A percentile compares a stretch with the other conserved stretches of the same genome.
Evolutionary conservation across 2,329 filamentous ascomycete species (phyloP).

Genomic region (Domatiomyces catenatus): DNA sequence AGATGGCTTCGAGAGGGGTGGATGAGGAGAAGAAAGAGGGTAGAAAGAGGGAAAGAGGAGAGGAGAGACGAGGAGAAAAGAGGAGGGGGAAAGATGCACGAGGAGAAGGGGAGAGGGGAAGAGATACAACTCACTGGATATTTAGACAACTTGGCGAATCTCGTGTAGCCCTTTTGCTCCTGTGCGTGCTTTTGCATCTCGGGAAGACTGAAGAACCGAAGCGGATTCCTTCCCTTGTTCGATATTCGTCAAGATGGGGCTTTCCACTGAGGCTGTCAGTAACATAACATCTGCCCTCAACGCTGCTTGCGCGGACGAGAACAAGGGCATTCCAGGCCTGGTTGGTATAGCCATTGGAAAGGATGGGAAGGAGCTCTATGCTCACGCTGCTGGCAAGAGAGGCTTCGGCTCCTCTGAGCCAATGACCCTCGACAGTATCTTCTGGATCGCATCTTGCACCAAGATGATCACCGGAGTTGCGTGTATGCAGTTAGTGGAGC

Average conservation of each 20-base stretch:
- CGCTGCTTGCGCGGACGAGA: conserved; percentile 20
- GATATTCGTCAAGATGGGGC: conserved; percentile 1
- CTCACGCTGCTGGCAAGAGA: conserved; percentile 17
- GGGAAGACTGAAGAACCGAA: too few species aligned
- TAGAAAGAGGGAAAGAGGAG: too few species aligned
- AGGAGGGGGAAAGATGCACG: too few species aligned
- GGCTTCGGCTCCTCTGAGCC: conserved; percentile 9
- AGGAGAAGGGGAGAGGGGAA: too few species aligned
- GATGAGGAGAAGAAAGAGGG: too few species aligned
- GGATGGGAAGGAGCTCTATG: conserved; percentile 16
- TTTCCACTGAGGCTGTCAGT: conserved; percentile 5
- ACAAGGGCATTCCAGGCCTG: conserved; percentile 23
- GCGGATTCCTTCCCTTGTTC: too few species aligned
- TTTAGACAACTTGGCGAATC: too few species aligned
- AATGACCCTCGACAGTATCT: conserved; percentile 18
- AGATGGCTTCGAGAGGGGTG: too few species aligned
- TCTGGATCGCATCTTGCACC: conserved; percentile 43
- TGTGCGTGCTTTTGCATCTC: too few species aligned
- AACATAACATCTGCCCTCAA: conserved; percentile 4
- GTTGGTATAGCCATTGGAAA: conserved; percentile 16
- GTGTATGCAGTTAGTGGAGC: conserved; percentile 43
- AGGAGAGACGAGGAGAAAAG: too few species aligned
- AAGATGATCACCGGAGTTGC: conserved; percentile 40
- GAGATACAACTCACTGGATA: too few species aligned
- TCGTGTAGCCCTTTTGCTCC: too few species aligned